phyloP scores from a whole-genome alignment of 306 rosid genomes.

The Medicago lupulina region DNA sequence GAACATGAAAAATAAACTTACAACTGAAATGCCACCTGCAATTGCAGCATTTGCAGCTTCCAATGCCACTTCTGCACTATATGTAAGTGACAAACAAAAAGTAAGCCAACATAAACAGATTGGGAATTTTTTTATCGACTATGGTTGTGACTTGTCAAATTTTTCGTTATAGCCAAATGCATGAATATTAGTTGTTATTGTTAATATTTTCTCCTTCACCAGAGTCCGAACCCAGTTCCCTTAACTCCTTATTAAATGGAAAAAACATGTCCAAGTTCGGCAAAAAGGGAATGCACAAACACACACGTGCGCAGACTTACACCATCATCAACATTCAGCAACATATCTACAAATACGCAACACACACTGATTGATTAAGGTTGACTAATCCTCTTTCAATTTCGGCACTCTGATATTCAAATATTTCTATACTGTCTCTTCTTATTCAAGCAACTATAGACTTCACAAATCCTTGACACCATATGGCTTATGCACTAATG shows the following conservation, averaged over 20 bases:
- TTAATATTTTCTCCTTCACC: background rate
- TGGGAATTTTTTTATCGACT: background rate
- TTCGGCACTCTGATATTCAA: too few species aligned
- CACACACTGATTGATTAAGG: too few species aligned
- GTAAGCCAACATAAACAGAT: constrained; percentile 30
- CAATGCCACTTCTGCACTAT: constrained; percentile 81
- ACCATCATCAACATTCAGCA: background rate
- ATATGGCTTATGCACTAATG: too few species aligned
- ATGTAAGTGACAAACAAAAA: constrained; percentile 31
- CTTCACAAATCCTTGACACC: too few species aligned
- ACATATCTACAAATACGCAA: too few species aligned
- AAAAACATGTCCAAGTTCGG: background rate
- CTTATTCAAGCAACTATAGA: too few species aligned
- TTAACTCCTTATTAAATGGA: background rate
- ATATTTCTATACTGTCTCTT: too few species aligned
- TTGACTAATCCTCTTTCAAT: too few species aligned
- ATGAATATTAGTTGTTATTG: background rate
- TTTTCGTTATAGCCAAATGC: background rate
- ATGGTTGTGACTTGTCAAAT: background rate
- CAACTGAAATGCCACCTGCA: constrained; percentile 79
- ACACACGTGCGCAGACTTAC: background rate
- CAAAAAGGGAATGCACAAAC: background rate
- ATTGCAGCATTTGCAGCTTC: constrained; percentile 92
- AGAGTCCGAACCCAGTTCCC: background rate
- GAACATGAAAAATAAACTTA: constrained; percentile 52